A percentile compares a stretch with the other conserved stretches of the same genome.
These are phyloP conservation scores for Cyberlindnera japonica DNA, from an alignment of 805 yeast species.

Conservation along the genomic window DNA sequence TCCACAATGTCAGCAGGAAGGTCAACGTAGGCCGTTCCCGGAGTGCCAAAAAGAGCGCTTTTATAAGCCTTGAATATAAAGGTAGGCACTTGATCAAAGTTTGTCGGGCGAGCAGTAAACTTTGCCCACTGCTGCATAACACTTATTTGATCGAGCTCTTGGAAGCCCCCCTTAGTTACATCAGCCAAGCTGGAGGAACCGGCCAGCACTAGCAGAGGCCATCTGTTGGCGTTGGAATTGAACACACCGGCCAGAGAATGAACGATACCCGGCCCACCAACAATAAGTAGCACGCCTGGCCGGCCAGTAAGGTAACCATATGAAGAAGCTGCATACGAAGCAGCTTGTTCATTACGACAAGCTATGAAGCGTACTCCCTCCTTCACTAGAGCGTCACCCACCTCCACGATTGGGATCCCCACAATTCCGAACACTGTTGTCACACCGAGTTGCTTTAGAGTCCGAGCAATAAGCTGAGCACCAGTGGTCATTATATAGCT, in stretches of 20 bases:
- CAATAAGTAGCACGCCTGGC: constrained; percentile 67
- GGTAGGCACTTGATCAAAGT: constrained; percentile 33
- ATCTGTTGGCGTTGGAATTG: constrained; percentile 56
- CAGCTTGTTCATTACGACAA: constrained; percentile 70
- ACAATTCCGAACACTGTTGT: constrained; percentile 64
- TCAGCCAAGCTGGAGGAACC: constrained; percentile 53
- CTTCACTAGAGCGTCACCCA: constrained; percentile 56
- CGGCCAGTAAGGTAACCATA: constrained; percentile 62
- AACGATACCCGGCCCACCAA: constrained; percentile 73
- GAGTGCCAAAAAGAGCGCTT: constrained; percentile 43
- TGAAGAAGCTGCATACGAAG: constrained; percentile 71
- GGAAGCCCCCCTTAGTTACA: constrained; percentile 60
- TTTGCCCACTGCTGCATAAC: constrained; percentile 47
- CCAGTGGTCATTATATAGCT: constrained; percentile 28
- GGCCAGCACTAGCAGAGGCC: constrained; percentile 65
- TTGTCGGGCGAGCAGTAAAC: constrained; percentile 43
- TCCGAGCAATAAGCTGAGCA: constrained; percentile 44
- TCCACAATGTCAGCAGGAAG: constrained; percentile 58
- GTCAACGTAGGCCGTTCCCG: constrained; percentile 63
- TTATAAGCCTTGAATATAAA: constrained; percentile 46
- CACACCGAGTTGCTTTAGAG: constrained; percentile 48
- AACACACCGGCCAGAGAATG: constrained; percentile 66
- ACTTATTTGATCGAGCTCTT: constrained; percentile 64
- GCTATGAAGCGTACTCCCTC: constrained; percentile 54
- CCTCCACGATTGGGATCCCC: constrained; percentile 71